Percentiles rank a stretch among this genome's conserved stretches.
phyloP scores from a whole-genome alignment of 129 eudicot genomes.

The Dittrichia graveolens region DNA sequence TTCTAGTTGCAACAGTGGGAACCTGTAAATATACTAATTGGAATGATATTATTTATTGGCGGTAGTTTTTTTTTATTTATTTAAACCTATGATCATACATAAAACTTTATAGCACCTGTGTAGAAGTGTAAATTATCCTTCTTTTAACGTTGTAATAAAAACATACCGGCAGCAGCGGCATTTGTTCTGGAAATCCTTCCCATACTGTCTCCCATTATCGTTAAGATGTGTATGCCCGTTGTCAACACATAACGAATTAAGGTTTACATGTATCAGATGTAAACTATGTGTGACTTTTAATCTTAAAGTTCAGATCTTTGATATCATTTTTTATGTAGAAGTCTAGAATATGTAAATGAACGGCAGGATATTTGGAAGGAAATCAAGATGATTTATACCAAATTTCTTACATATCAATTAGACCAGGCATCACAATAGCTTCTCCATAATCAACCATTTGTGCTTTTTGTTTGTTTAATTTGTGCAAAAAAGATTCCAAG shows the following conservation, averaged over 20 bases:
- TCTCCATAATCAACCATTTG: constrained; percentile 80
- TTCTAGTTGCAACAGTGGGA: not conserved
- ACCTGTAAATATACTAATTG: not conserved
- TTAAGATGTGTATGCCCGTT: constrained; percentile 91
- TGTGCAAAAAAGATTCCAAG: too few relatives aligned
- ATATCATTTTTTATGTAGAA: not conserved
- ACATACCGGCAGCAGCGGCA: constrained; percentile 97
- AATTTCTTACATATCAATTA: constrained; percentile 86
- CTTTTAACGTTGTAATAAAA: too few relatives aligned
- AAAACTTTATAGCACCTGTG: not conserved
- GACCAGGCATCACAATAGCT: constrained; percentile 98
- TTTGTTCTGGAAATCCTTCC: constrained; percentile 99
- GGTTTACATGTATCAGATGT: not conserved
- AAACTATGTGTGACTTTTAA: constrained; percentile 3
- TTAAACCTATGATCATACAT: too few relatives aligned
- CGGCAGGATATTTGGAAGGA: not conserved
- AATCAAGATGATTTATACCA: constrained; percentile 5
- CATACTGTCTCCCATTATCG: constrained; percentile 94
- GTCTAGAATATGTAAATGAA: not conserved
- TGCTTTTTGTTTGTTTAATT: constrained; percentile 8
- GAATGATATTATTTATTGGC: not conserved
- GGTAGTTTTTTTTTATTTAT: too few relatives aligned
- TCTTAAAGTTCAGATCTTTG: constrained; percentile 14
- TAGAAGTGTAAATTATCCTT: not conserved
- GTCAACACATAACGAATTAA: constrained; percentile 22